Evolutionary conservation across 768 basidiomycete genomes (phyloP).

Genomic region (Hysterangium stoloniferum): DNA sequence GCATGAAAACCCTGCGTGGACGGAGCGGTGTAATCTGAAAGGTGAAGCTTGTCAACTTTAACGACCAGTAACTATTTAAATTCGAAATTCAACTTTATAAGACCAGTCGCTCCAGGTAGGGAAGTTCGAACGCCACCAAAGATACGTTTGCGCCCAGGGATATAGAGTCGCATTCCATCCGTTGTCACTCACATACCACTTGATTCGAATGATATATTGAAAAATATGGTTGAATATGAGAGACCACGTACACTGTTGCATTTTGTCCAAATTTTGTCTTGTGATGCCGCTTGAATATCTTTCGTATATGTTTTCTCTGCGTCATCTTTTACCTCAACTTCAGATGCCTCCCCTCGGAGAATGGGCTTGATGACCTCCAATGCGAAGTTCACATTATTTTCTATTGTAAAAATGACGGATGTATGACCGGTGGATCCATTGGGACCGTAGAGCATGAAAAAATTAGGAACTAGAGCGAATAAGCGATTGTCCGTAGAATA

Average conservation of each 20-base stretch:
- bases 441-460: constrained; percentile 18
- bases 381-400: constrained; percentile 6
- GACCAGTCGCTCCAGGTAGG: constrained; percentile 5
- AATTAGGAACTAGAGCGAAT: constrained; percentile 11
- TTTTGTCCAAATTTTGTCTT: constrained; percentile 8
- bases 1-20: too few species aligned
- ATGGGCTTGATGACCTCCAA: constrained; percentile 14
- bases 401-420: constrained; percentile 18
- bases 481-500: neutral
- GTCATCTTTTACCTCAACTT: constrained; percentile 16
- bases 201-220: neutral
- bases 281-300: constrained; percentile 13
- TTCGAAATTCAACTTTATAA: too few species aligned
- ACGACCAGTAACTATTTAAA: too few species aligned
- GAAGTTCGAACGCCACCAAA: constrained; percentile 5
- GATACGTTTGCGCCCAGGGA: constrained; percentile 4
- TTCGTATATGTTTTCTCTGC: constrained; percentile 14
- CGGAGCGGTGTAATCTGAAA: too few species aligned
- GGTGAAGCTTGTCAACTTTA: too few species aligned
- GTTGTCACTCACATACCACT: neutral
- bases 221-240: neutral
- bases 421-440: constrained; percentile 19
- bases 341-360: constrained; percentile 5
- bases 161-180: constrained; percentile 3
- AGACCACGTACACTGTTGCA: neutral